Evolutionary conservation across 345 rosid species (phyloP).

Genomic region (Mangifera indica): DNA sequence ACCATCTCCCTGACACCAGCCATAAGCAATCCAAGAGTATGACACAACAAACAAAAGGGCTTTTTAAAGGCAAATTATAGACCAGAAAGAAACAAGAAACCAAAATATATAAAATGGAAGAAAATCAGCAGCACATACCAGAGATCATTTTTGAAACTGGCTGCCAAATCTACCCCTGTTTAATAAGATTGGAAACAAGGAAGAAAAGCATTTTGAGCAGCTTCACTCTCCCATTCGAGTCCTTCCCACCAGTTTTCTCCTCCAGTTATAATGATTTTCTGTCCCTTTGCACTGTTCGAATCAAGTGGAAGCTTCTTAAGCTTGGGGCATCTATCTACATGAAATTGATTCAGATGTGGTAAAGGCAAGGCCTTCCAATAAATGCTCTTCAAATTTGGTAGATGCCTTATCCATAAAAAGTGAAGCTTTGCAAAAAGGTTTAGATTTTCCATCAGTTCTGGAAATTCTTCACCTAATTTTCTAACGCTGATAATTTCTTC

Average conservation of each 20-base stretch:
- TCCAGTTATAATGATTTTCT: slow-evolving; percentile 7
- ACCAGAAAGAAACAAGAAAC: too few species aligned
- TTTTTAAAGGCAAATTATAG: too few species aligned
- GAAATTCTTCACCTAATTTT: slow-evolving; percentile 2
- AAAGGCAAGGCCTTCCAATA: slow-evolving; percentile 17
- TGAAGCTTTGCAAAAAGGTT: slow-evolving; percentile 23
- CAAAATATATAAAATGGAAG: too few species aligned
- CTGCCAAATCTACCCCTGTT: too few species aligned
- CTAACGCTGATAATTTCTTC: slow-evolving; percentile 22
- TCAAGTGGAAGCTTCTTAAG: background rate
- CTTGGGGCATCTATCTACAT: slow-evolving; percentile 17
- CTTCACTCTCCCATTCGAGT: background rate
- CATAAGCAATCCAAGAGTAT: background rate
- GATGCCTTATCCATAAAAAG: background rate
- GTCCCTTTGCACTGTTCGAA: background rate
- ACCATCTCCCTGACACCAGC: background rate
- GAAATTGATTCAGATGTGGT: slow-evolving; percentile 2
- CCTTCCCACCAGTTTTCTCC: slow-evolving; percentile 10
- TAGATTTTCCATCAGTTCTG: too few species aligned
- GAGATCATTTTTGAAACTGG: background rate
- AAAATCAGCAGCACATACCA: background rate
- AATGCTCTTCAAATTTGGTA: slow-evolving; percentile 16
- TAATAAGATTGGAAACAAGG: background rate
- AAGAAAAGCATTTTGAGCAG: background rate
- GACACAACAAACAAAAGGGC: too few species aligned